Base-by-base conservation (phyloP, 352 stramenopile species). In the Phytophthora hibernalis region DNA sequence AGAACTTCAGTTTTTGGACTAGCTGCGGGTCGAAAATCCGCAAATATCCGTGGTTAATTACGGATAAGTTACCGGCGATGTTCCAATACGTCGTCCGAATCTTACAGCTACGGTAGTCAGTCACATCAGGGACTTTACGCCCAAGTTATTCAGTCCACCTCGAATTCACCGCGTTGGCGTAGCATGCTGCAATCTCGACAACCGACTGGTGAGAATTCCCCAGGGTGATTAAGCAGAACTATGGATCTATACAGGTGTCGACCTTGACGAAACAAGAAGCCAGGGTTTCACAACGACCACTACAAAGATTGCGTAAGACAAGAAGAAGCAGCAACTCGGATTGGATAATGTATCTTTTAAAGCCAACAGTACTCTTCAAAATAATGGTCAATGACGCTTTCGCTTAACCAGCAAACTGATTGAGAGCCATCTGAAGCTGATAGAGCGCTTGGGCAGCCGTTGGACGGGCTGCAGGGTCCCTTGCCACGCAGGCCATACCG, bases 401-500 rank as follows among this genome's bases (percentile, higher is more conserved):
- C 6, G 3, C 10, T 9, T 31, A 1, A 31, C 28, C 10, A 31
- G 28, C 28, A 31, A 31, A 31, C 6, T 47, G 2, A 47, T 47
- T 47, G 18, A 63, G 47, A 26, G 72, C 40, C 35, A 71, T 38
- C 26, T 71, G 63, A 30, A 66, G 63, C 10, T 71, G 21, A 11
- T 70, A 70, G 3, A 66, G 60, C 2, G 77, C 64, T 50, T 80
- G 43, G 0, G 68, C 63, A 37, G 72, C 72, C 12, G 65, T 65
- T 16, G 68, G 72, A 3, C 68, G 51, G 31, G 45, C 47, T 22
- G 43, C 18, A 3, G 63, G 55, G 16, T 77, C 68, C 18, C 44
- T 58, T 24, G 49, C n/a, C 8, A 80, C 64, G 21, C 72, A 80
- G 16, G 44, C 48, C 31, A 68, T 54, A 2, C 58, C 69, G 5